These are phyloP conservation scores for Pseudocercospora pini-densiflorae DNA, from an alignment of 2,329 filamentous ascomycete species.

Conservation along the genomic window DNA sequence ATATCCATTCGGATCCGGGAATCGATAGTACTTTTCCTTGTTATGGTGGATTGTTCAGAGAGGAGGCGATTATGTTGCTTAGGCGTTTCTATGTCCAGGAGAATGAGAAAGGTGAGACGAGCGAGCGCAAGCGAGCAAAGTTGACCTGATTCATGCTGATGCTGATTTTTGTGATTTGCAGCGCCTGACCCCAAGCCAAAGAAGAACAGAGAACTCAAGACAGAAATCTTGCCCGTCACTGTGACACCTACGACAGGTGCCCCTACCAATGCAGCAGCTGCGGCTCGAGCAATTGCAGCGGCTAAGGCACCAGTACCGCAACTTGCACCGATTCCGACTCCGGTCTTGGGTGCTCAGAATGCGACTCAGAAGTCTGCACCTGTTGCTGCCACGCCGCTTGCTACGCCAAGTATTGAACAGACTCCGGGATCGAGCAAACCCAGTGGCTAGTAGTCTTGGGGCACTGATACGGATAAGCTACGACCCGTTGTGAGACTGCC, in stretches of 20 bases:
- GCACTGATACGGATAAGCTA: slow-evolving; percentile 7
- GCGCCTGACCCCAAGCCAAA: slow-evolving; percentile 68
- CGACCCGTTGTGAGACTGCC: slow-evolving; percentile 8
- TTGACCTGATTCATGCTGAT: background rate
- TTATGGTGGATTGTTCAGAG: slow-evolving; percentile 83
- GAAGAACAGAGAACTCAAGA: slow-evolving; percentile 67
- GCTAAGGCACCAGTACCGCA: slow-evolving; percentile 12
- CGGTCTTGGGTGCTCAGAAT: slow-evolving; percentile 27
- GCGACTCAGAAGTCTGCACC: slow-evolving; percentile 20
- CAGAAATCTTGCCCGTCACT: slow-evolving; percentile 57
- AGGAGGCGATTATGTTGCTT: slow-evolving; percentile 91
- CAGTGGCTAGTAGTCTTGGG: slow-evolving; percentile 11
- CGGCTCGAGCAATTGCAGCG: slow-evolving; percentile 5
- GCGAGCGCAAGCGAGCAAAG: too few species aligned
- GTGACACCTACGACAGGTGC: slow-evolving; percentile 28
- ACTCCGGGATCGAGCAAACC: slow-evolving; percentile 3
- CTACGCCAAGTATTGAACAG: slow-evolving; percentile 11
- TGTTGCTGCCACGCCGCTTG: slow-evolving; percentile 14
- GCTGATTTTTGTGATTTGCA: too few species aligned
- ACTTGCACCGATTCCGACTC: slow-evolving; percentile 23
- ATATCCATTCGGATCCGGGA: slow-evolving; percentile 75
- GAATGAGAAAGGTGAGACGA: slow-evolving; percentile 93
- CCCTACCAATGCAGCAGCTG: slow-evolving; percentile 21
- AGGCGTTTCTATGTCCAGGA: slow-evolving; percentile 97
- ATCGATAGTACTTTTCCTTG: slow-evolving; percentile 81